Evolutionary conservation across 2,329 filamentous ascomycete species (phyloP), one percentile per base, ranked within the genome.

Genomic region (Lachnellula hyalina): DNA sequence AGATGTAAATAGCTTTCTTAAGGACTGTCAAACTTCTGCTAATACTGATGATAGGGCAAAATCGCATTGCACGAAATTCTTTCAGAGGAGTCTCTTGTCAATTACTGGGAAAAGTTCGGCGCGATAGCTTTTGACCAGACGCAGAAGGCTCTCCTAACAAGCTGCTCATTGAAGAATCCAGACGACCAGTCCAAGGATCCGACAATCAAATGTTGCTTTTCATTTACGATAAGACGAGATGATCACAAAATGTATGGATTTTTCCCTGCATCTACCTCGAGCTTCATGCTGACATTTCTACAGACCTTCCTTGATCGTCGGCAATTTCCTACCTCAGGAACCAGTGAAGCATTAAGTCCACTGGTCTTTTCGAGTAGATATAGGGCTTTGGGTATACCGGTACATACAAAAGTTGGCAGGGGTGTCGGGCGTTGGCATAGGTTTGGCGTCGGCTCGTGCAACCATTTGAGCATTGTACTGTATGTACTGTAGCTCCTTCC

Each of bases 21-120:
- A n/a, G 40, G 47, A 28, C 51, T 47, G 52, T 19, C 48, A 23
- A 41, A 52, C 4, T 55, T 41, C 25, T 48, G 35, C 50, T 56
- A 35, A 57, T 35, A 23, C 23, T 45, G 11, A 3, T 54, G 32
- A 25, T 58, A 96, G 92, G 94, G 94, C 58, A 95, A 95, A 66
- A 86, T 97, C 61, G 90, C 94, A 12, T 81, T 99, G 47, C 94
- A 99, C 70, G 92, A 99, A 70, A 95, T 99, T 60, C 83, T 99
- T 45, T 91, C 90, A 2, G 94, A 99, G 74, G 90, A 96, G 58
- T 95, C 92, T 41, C 83, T 96, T 57, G 94, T 97, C 52, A 89
- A 90, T 65, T 99, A 99, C 68, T 99, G 94, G 94, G 94, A 99
- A 73, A 96, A 99, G 67, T 99, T 99, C 68, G 92, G 93, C 49